These are phyloP conservation scores for Saccharomycopsis capsularis DNA, from an alignment of 805 yeast species.

Conservation along the genomic window DNA sequence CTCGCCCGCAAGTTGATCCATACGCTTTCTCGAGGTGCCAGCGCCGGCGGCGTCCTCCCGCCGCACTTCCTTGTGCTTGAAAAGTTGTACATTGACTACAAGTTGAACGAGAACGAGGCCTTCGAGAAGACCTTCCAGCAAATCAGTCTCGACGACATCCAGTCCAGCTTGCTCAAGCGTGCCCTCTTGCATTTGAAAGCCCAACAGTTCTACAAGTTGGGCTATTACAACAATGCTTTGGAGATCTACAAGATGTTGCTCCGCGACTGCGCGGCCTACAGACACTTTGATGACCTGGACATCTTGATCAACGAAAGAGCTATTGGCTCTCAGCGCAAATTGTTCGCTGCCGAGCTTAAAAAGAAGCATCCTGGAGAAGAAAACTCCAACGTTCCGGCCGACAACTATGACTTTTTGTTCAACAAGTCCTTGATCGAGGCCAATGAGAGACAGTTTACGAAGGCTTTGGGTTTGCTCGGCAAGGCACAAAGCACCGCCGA, in stretches of 20 bases:
- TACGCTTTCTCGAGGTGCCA: neutral
- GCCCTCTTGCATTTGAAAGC: slow-evolving; percentile 46
- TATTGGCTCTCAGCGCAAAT: slow-evolving; percentile 42
- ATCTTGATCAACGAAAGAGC: slow-evolving; percentile 65
- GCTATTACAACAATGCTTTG: slow-evolving; percentile 44
- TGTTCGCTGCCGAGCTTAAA: slow-evolving; percentile 19
- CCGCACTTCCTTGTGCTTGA: slow-evolving; percentile 40
- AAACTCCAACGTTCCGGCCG: slow-evolving; percentile 3
- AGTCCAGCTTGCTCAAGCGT: slow-evolving; percentile 24
- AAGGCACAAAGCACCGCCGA: slow-evolving; percentile 39
- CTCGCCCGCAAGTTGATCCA: slow-evolving; percentile 9
- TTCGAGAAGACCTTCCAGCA: slow-evolving; percentile 27
- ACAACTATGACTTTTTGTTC: slow-evolving; percentile 50
- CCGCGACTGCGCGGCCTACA: slow-evolving; percentile 18
- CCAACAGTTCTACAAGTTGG: slow-evolving; percentile 45
- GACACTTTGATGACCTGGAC: slow-evolving; percentile 40
- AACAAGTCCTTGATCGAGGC: slow-evolving; percentile 55
- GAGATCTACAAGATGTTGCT: slow-evolving; percentile 44
- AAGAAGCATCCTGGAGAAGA: slow-evolving; percentile 22
- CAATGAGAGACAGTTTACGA: slow-evolving; percentile 34
- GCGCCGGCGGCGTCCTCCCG: neutral
- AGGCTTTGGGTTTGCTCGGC: slow-evolving; percentile 38
- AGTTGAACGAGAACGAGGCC: slow-evolving; percentile 34
- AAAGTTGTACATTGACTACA: slow-evolving; percentile 57
- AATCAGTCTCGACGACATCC: slow-evolving; percentile 22